phyloP scores from a whole-genome alignment of 2,329 filamentous ascomycete genomes.

The Sarocladiaceae sp. region DNA sequence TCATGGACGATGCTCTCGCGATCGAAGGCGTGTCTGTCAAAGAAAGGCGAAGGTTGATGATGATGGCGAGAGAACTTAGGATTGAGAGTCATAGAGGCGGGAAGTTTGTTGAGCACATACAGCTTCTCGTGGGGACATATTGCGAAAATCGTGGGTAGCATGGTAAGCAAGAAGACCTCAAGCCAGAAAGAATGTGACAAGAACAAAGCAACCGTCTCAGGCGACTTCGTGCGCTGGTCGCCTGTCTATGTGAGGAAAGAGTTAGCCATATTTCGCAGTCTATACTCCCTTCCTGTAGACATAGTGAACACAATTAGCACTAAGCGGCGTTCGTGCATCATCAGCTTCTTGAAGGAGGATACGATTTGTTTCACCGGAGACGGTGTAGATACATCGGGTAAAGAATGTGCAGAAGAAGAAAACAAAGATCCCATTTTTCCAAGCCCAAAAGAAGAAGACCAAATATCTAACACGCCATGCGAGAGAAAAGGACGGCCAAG shows the following conservation, averaged over 20 bases:
- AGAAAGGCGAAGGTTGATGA: neutral
- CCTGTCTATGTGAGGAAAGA: no score
- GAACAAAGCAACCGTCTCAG: no score
- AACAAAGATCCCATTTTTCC: neutral
- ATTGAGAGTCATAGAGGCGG: neutral
- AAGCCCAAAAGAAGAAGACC: neutral
- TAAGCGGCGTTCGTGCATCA: no score
- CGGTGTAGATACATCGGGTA: constrained; percentile 5
- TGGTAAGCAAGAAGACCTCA: no score
- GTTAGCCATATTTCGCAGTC: no score
- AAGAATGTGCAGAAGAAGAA: constrained; percentile 6
- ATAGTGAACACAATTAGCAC: no score
- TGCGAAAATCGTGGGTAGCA: neutral
- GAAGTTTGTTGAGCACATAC: neutral
- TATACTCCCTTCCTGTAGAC: no score
- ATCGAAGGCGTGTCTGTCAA: neutral
- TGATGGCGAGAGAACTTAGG: constrained; percentile 1
- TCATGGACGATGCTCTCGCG: neutral
- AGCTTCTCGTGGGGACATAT: neutral
- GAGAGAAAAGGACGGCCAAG: no score
- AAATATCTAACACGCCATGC: neutral
- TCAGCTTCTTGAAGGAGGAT: no score
- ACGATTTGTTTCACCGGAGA: neutral
- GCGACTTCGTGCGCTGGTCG: no score
- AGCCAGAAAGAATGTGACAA: no score